A percentile compares a stretch with the other conserved stretches of the same genome.
These are phyloP conservation scores for Pseudozyma sp. DNA, from an alignment of 1,284 basidiomycete species.

Conservation along the genomic window DNA sequence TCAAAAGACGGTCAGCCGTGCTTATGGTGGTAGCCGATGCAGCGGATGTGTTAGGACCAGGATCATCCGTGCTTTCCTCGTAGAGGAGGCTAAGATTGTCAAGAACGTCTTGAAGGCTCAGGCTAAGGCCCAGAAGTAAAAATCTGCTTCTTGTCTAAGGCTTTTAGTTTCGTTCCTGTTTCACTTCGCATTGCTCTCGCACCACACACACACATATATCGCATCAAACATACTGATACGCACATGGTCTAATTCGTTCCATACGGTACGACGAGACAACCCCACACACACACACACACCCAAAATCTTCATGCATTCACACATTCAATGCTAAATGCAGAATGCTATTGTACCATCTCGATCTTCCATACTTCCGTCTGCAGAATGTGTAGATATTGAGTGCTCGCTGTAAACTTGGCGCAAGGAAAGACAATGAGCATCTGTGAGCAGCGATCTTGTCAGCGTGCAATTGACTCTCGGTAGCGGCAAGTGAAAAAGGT, in stretches of 20 bases:
- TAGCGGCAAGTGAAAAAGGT: too few species aligned
- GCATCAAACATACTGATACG: neutral
- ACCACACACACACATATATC: slow-evolving; percentile 4
- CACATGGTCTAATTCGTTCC: neutral
- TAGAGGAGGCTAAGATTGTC: slow-evolving; percentile 99
- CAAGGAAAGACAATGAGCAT: too few species aligned
- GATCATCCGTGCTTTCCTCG: slow-evolving; percentile 97
- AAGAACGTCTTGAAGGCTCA: slow-evolving; percentile 98
- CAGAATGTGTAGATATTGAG: too few species aligned
- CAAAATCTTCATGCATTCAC: too few species aligned
- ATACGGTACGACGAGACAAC: too few species aligned
- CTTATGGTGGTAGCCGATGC: slow-evolving; percentile 68
- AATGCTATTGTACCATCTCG: too few species aligned
- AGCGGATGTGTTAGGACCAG: slow-evolving; percentile 64
- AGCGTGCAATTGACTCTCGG: too few species aligned
- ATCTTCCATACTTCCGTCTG: too few species aligned
- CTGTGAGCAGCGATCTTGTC: too few species aligned
- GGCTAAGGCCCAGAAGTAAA: slow-evolving; percentile 61
- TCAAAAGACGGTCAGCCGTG: slow-evolving; percentile 66
- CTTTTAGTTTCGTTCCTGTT: neutral
- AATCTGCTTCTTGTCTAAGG: neutral
- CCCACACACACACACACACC: too few species aligned
- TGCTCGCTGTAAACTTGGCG: too few species aligned
- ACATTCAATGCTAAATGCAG: too few species aligned
- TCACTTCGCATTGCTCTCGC: neutral